These are phyloP conservation scores for Solanum paucissectum DNA, from an alignment of 257 asterid genomes.

Conservation along the genomic window DNA sequence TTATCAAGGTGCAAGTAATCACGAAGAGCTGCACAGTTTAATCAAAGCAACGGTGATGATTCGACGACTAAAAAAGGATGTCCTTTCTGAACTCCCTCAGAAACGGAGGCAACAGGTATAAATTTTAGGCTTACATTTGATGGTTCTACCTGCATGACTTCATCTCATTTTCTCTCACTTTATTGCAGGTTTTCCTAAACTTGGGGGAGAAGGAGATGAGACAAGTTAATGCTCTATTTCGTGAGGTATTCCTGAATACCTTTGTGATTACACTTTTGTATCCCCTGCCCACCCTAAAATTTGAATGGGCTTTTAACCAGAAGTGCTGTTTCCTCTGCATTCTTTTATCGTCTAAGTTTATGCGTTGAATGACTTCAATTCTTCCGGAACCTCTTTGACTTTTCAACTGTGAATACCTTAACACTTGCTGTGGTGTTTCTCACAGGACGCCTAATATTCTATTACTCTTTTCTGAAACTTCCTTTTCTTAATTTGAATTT, in stretches of 20 bases:
- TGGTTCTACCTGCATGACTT: background rate
- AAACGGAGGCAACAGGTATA: slow-evolving; percentile 90
- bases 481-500: background rate
- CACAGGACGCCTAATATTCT: background rate
- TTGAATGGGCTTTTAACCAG: background rate
- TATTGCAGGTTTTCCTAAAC: slow-evolving; percentile 77
- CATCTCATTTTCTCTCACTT: slow-evolving; percentile 7
- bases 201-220: slow-evolving; percentile 72
- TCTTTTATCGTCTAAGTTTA: background rate
- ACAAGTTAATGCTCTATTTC: slow-evolving; percentile 60
- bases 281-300: background rate
- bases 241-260: slow-evolving; percentile 45
- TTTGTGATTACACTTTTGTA: background rate
- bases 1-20: slow-evolving; percentile 98
- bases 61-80: slow-evolving; percentile 93
- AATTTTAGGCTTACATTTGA: background rate
- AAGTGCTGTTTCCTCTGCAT: background rate
- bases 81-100: slow-evolving; percentile 81
- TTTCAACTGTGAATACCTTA: background rate
- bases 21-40: slow-evolving; percentile 90
- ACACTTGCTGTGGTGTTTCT: background rate
- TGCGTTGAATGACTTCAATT: background rate
- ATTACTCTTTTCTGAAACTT: background rate
- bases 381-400: background rate
- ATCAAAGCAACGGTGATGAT: slow-evolving; percentile 91